Evolutionary conservation across 169 alveolate species (phyloP), one percentile per base, ranked within the genome.

Genomic region (Plasmodium chabaudi): DNA sequence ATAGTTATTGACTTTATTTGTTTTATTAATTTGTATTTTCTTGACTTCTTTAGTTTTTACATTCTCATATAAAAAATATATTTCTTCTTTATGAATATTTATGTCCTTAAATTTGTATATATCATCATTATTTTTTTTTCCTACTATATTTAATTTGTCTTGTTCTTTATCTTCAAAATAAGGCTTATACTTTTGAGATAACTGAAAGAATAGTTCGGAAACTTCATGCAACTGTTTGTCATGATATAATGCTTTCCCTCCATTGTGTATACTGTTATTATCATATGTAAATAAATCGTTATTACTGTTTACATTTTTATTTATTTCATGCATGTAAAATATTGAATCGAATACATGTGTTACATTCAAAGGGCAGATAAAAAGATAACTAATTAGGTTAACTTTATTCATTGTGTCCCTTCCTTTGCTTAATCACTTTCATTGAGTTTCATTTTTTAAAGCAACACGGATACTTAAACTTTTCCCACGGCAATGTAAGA

Each of bases 351-450:
- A 67, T 44, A 82, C 25, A 60, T 82, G 61, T 47, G 23, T 34
- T 15, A 82, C 44, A 46, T 82, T 82, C 15, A 82, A 42, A 25
- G 90, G 90, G 21, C 90, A 82, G 10, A 67, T 53, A 1, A 82
- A 17, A 9, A 82, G 65, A n/a, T 82, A 82, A 5, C 42, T 71
- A 44, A 82, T 15, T 59, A 82, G n/a, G 27, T 67, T 68, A 5
- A 82, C 5, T 9, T 63, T 53, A 3, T 10, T 55, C 88, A 75
- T 75, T 70, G 0, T 34, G 7, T 34, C 42, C 5, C 25, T 46
- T 23, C 15, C 9, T 46, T 68, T 9, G 44, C 12, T 57, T 57
- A 19, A 3, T 34, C 42, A 34, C 1, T 21, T 21, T 0, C 25
- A 21, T 21, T 21, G n/a, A n/a, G 25, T 21, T 21, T 21, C 25